Evolutionary conservation across 352 stramenopile species (phyloP).

Genomic region (Phytophthora agathidicida): DNA sequence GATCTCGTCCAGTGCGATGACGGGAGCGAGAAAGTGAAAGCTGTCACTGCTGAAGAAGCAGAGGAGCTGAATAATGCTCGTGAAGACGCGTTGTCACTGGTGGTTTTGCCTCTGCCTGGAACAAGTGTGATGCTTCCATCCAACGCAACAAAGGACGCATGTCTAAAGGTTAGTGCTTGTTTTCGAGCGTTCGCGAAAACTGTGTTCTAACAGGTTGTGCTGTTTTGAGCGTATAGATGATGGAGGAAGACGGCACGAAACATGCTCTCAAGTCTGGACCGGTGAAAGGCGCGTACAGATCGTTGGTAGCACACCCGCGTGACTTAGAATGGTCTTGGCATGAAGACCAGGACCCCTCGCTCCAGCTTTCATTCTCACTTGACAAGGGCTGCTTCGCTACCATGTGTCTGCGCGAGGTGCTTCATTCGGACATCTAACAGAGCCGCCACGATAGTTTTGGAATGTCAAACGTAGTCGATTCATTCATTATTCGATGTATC

Average conservation of each 20-base stretch:
- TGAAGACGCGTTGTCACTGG: conserved; percentile 36
- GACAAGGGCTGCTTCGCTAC: conserved; percentile 76
- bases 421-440: conserved; percentile 56
- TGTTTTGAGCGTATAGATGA: conserved; percentile 37
- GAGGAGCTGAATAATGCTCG: conserved; percentile 40
- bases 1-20: conserved; percentile 49
- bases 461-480: too few species aligned
- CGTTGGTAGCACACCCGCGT: conserved; percentile 44
- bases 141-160: conserved; percentile 51
- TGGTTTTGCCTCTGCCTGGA: conserved; percentile 65
- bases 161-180: conserved; percentile 42
- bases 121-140: conserved; percentile 52
- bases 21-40: conserved; percentile 34
- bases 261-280: conserved; percentile 40
- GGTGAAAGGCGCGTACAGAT: conserved; percentile 70
- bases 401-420: conserved; percentile 77
- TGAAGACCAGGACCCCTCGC: conserved; percentile 22
- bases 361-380: conserved; percentile 62
- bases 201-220: background rate
- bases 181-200: background rate
- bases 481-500: conserved; percentile 28
- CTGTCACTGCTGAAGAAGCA: conserved; percentile 44
- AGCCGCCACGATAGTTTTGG: too few species aligned
- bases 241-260: conserved; percentile 55
- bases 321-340: conserved; percentile 54